Conservation (phyloP, 2,329 filamentous ascomycete genomes). For the Aureobasidium sp. region DNA sequence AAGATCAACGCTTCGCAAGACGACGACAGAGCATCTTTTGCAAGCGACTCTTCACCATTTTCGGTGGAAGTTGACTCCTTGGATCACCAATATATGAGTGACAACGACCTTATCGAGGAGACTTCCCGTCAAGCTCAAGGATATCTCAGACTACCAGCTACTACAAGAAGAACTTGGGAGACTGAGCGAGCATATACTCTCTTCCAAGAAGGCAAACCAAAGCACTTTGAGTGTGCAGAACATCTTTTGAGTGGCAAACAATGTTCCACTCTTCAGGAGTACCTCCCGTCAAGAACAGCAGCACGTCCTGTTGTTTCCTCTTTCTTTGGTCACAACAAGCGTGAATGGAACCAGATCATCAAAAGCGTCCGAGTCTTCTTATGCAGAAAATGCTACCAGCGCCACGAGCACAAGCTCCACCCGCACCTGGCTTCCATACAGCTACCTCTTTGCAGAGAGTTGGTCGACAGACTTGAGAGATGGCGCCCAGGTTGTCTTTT, state of each 20-base stretch:
- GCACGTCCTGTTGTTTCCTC: not conserved
- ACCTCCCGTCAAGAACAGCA: not conserved
- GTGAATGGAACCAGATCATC: slow-evolving; percentile 6
- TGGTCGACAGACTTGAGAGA: not conserved
- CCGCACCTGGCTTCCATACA: not conserved
- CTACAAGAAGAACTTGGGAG: not conserved
- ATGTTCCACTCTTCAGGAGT: slow-evolving; percentile 3
- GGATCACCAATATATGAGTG: slow-evolving; percentile 1
- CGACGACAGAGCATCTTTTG: not conserved
- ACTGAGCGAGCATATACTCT: not conserved
- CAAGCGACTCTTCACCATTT: not conserved
- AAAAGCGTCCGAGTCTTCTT: not conserved
- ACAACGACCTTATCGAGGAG: not conserved
- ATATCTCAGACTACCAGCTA: not conserved
- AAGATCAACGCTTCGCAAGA: not conserved
- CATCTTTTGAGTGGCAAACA: not conserved
- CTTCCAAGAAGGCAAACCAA: not conserved
- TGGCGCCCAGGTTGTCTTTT: slow-evolving; percentile 4
- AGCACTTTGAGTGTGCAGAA: slow-evolving; percentile 6
- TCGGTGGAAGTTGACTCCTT: not conserved
- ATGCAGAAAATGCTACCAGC: slow-evolving; percentile 13
- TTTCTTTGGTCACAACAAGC: slow-evolving; percentile 15
- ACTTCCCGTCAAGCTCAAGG: not conserved
- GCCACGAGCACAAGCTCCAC: not conserved
- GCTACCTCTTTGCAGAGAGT: not conserved